Evolutionary conservation across 495 filamentous ascomycete genomes (phyloP).

Genomic region (Penicillium angulare): DNA sequence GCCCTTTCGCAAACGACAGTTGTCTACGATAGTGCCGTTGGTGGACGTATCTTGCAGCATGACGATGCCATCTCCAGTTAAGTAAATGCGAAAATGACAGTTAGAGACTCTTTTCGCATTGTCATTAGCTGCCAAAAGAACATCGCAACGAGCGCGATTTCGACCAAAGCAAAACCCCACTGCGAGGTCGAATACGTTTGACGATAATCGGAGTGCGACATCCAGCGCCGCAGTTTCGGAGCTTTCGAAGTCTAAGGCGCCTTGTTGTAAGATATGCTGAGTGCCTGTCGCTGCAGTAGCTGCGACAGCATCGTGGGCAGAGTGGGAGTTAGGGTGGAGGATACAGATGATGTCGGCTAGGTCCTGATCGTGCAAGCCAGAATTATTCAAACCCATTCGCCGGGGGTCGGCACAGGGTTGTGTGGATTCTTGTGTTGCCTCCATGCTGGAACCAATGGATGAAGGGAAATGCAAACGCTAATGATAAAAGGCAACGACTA

Average conservation of each 20-base stretch:
- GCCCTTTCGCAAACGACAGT: constrained; percentile 54
- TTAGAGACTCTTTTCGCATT: constrained; percentile 74
- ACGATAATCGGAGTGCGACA: constrained; percentile 78
- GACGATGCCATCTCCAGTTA: constrained; percentile 73
- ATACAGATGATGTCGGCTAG: constrained; percentile 86
- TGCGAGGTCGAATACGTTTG: constrained; percentile 58
- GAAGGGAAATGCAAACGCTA: constrained; percentile 15
- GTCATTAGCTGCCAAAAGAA: constrained; percentile 56
- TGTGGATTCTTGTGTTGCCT: constrained; percentile 67
- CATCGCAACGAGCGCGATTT: constrained; percentile 66
- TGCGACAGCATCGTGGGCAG: constrained; percentile 66
- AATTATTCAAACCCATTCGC: constrained; percentile 69
- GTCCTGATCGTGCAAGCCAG: constrained; percentile 75
- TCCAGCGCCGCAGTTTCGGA: constrained; percentile 54
- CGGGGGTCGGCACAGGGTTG: constrained; percentile 80
- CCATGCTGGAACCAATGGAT: constrained; percentile 26
- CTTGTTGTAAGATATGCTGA: constrained; percentile 58
- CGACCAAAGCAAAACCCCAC: constrained; percentile 85
- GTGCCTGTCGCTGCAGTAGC: constrained; percentile 39
- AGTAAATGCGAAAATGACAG: constrained; percentile 84
- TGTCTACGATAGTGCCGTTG: constrained; percentile 87
- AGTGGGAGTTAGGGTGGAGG: constrained; percentile 72
- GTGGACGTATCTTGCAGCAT: constrained; percentile 93
- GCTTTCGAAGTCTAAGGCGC: constrained; percentile 33
- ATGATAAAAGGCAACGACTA: constrained; percentile 17